These are phyloP conservation scores for Amaranthus hypochondriacus DNA, from an alignment of 148 eudicot species.

Conservation along the genomic window DNA sequence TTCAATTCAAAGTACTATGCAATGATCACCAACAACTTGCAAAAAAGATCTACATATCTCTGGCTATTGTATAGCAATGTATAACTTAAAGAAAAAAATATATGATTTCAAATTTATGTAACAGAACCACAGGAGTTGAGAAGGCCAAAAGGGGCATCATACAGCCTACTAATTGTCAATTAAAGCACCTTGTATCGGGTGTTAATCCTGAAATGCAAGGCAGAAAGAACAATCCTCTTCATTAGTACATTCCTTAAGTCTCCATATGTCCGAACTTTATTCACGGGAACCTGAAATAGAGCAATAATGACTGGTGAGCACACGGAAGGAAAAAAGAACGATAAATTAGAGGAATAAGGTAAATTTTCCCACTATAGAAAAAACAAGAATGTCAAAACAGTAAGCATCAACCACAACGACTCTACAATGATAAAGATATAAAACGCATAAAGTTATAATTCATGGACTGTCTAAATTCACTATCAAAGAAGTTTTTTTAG, in stretches of 20 bases:
- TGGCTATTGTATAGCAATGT: neutral
- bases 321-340: too few relatives aligned
- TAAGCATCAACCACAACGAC: too few relatives aligned
- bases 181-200: constrained; percentile 91
- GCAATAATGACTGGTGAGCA: neutral
- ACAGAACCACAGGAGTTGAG: neutral
- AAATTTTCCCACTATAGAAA: too few relatives aligned
- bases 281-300: constrained; percentile 79
- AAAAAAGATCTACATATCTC: neutral
- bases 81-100: neutral
- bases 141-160: neutral
- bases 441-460: too few relatives aligned
- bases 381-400: too few relatives aligned
- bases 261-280: constrained; percentile 76
- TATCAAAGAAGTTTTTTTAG: too few relatives aligned
- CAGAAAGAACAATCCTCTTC: constrained; percentile 98
- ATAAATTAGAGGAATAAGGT: neutral
- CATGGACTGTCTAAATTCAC: too few relatives aligned
- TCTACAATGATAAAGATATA: too few relatives aligned
- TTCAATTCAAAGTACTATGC: neutral
- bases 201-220: constrained; percentile 96
- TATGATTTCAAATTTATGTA: neutral
- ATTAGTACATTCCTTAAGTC: constrained; percentile 86
- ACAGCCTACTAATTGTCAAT: neutral
- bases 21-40: neutral